Base-by-base conservation (phyloP, 345 rosid genomes). In the Aethionema arabicum region DNA sequence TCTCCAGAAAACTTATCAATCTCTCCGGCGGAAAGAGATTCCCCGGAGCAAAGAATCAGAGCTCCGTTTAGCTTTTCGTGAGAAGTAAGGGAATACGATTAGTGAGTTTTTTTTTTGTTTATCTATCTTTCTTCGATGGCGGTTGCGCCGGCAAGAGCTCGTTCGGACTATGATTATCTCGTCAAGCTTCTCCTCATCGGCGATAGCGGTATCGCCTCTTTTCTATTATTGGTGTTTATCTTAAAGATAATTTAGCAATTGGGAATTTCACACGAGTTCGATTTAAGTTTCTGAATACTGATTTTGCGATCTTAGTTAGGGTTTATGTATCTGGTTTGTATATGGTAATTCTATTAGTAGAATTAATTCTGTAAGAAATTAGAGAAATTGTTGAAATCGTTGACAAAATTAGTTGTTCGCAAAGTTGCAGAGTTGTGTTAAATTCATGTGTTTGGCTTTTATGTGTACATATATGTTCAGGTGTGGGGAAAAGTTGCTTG, bases 401-500 rank as follows among this genome's bases (percentile, higher is more conserved):
- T 56, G 56, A 46, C 48, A 56, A 66, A 47, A 11, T 29, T 45
- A 45, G 6, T 15, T 32, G 27, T 21, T 21, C 27, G 12, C 32
- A 57, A n/a, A 46, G 51, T 46, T 43, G 15, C 6, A 5, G 38
- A 35, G 38, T 50, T 43, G 59, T 32, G 52, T 58, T 29, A 39
- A 46, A 33, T 44, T 5, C 8, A n/a, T 27, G 35, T 5, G n/a
- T 51, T 13, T 10, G 12, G 65, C 32, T 56, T n/a, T 29, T 12
- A 11, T 68, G n/a, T 60, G 61, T 40, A 0, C 16, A 43, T 30
- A 6, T 56, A 27, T 41, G 15, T 42, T 65, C 83, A 90, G 97
- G 95, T 69, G 97, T 87, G 66, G 97, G 97, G 12, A 90, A 90
- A 74, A 90, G 92, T 83, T 90, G 95, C 61, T 81, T 90, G 66